Percentiles rank a stretch among this genome's conserved stretches.
Conservation (phyloP, 345 rosid species). For the Aethionema arabicum region DNA sequence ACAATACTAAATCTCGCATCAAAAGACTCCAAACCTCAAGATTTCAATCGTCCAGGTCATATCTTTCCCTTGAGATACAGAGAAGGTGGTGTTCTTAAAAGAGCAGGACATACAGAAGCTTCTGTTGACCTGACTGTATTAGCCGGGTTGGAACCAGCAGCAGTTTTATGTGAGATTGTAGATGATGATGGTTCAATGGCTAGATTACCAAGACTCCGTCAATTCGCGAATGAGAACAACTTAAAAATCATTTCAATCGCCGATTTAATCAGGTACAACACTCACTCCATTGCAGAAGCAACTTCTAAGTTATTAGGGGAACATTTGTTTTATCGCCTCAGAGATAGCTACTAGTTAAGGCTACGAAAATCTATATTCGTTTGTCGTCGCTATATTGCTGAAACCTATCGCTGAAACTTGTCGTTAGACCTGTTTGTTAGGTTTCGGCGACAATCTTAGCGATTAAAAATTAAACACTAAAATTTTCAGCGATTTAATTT, state of each 20-base stretch:
- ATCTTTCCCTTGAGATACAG: constrained; percentile 79
- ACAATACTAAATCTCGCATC: constrained; percentile 72
- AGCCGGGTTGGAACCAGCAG: constrained; percentile 77
- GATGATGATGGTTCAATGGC: constrained; percentile 99
- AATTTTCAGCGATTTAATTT: too few species aligned
- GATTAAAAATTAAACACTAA: too few species aligned
- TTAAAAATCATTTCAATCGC: constrained; percentile 79
- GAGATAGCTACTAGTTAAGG: too few species aligned
- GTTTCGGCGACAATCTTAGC: too few species aligned
- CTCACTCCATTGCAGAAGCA: too few species aligned
- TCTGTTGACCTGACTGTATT: constrained; percentile 80
- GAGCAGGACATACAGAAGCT: constrained; percentile 99
- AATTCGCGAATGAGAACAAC: constrained; percentile 61
- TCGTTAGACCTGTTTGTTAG: too few species aligned
- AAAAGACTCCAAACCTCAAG: constrained; percentile 69
- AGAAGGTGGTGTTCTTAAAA: constrained; percentile 88
- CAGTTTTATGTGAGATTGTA: constrained; percentile 83
- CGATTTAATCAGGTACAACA: constrained; percentile 72
- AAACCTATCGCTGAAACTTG: too few species aligned
- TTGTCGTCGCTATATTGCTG: too few species aligned
- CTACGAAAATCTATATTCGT: too few species aligned
- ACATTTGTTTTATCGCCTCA: too few species aligned
- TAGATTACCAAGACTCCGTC: constrained; percentile 72
- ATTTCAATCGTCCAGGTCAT: constrained; percentile 90
- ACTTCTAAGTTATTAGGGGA: too few species aligned